Evolutionary conservation across 257 asterid species (phyloP), one percentile per base, ranked within the genome.

Genomic region (Handroanthus guayacan): DNA sequence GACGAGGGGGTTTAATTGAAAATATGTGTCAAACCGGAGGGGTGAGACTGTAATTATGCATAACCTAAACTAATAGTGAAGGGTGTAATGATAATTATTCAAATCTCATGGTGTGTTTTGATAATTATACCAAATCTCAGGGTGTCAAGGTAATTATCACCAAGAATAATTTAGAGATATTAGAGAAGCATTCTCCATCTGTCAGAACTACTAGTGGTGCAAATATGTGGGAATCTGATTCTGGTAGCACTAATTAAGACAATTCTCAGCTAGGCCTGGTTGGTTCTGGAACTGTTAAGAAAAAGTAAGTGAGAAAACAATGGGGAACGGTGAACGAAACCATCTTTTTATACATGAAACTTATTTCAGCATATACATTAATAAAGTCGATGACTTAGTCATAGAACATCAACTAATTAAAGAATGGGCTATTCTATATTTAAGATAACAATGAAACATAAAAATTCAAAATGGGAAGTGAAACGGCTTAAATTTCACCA

Each of bases 181-280:
- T 58, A 8, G 65, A 57, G 63, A 57, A 52, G 80, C 56, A 55
- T 71, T 60, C 63, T 44, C 6, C 39, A 34, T 51, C 18, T 52
- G 45, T 18, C 62, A 16, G 57, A 51, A 55, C 69, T 55, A 56
- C 62, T 78, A 78, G 75, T 62, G 84, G 82, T 68, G 76, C 73
- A 78, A 81, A 72, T 73, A 52, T 67, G 72, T 68, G 43, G 78
- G 91, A 78, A 87, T 87, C 86, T 80, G 90, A 87, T 87, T 82
- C 92, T 71, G 1, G 79, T 62, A 70, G 82, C 89, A 84, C 36
- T 71, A 50, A 16, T 41, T 71, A 50, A 16, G 67, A 77, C 47
- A 57, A 34, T 12, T 56, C 78, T 66, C n/a, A 37, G 5, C n/a
- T n/a, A n/a, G n/a, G n/a, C n/a, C n/a, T n/a, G n/a, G n/a, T n/a